Evolutionary conservation across 352 stramenopile species (phyloP).

Genomic region (Thalassiosira sp.): DNA sequence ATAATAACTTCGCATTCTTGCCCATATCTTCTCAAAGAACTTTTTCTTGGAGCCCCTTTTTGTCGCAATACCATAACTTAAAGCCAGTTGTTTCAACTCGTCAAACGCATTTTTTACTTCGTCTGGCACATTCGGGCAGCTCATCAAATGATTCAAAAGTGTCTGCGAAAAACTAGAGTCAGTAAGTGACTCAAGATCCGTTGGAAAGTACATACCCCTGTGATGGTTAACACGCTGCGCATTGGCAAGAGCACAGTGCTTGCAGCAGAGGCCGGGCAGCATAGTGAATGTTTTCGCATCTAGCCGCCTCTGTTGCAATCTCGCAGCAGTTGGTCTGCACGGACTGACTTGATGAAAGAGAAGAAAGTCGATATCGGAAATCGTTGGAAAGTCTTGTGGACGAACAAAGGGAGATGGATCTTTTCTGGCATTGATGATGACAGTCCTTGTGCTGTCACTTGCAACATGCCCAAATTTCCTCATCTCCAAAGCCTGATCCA

Average conservation of each 20-base stretch:
- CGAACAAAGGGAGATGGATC: constrained; percentile 21
- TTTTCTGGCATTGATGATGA: constrained; percentile 21
- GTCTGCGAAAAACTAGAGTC: constrained; percentile 73
- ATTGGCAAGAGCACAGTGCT: constrained; percentile 49
- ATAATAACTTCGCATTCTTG: constrained; percentile 20
- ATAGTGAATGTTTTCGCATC: constrained; percentile 28
- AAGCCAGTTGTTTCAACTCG: constrained; percentile 32
- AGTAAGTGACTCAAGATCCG: constrained; percentile 33
- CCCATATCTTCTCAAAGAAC: constrained; percentile 59
- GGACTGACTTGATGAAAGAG: constrained; percentile 68
- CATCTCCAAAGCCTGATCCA: constrained; percentile 25
- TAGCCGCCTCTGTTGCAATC: constrained; percentile 46
- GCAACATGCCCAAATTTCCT: constrained; percentile 35
- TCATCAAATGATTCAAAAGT: constrained; percentile 62
- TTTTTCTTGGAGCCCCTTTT: constrained; percentile 55
- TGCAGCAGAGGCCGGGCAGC: constrained; percentile 67
- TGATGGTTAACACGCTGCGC: constrained; percentile 37
- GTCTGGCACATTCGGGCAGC: constrained; percentile 52
- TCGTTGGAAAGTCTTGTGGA: constrained; percentile 33
- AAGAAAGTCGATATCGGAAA: constrained; percentile 60
- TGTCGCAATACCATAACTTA: constrained; percentile 24
- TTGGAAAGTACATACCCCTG: constrained; percentile 65
- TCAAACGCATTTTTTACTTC: constrained; percentile 47
- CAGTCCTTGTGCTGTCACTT: constrained; percentile 13
- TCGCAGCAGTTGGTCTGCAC: constrained; percentile 52